Conservation (phyloP, 768 basidiomycete species). For the Boletales sp. region DNA sequence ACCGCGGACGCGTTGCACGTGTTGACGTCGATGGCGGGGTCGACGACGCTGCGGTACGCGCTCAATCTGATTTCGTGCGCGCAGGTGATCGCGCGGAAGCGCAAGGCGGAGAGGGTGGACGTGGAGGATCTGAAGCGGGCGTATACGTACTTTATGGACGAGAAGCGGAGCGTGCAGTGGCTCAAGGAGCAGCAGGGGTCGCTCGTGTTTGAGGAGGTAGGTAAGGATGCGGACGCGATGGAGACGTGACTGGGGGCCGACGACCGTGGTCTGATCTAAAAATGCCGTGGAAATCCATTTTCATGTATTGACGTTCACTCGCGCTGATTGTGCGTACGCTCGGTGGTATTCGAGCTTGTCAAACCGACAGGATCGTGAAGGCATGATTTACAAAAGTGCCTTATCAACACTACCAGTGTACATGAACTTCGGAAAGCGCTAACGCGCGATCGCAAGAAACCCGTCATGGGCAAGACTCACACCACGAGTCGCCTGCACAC, state of each 20-base stretch:
- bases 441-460: too few species aligned
- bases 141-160: slow-evolving; percentile 90
- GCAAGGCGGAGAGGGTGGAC: slow-evolving; percentile 77
- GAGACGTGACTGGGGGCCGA: slow-evolving; percentile 22
- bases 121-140: slow-evolving; percentile 81
- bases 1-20: slow-evolving; percentile 68
- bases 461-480: too few species aligned
- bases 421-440: too few species aligned
- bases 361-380: too few species aligned
- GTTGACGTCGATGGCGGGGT: slow-evolving; percentile 83
- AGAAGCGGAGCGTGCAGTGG: slow-evolving; percentile 90
- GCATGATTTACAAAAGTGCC: too few species aligned
- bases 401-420: too few species aligned
- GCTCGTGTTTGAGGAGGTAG: slow-evolving; percentile 71
- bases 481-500: too few species aligned
- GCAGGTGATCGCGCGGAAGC: slow-evolving; percentile 77
- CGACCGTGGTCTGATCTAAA: too few species aligned
- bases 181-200: slow-evolving; percentile 78
- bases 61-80: slow-evolving; percentile 94
- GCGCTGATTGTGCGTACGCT: too few species aligned
- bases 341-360: too few species aligned
- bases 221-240: slow-evolving; percentile 29
- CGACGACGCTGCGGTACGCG: slow-evolving; percentile 91
- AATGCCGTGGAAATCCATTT: too few species aligned
- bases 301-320: too few species aligned